phyloP scores from a whole-genome alignment of 2,329 filamentous ascomycete species.

The Colletotrichum noveboracense region DNA sequence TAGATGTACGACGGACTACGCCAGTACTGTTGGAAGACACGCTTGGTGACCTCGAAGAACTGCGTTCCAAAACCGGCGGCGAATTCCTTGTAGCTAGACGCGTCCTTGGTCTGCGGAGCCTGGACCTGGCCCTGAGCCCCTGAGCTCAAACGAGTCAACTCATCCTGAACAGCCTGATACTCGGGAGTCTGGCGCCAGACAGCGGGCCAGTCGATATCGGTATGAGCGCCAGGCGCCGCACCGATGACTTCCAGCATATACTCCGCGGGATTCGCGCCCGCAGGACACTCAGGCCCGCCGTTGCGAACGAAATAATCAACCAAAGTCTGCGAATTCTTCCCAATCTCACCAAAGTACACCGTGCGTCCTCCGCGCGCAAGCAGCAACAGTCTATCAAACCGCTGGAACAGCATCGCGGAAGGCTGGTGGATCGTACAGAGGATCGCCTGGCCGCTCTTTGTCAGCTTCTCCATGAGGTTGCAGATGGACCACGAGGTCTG shows the following conservation, averaged over 20 bases:
- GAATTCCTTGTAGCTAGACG: conserved; percentile 35
- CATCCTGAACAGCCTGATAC: conserved; percentile 27
- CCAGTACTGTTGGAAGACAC: conserved; percentile 39
- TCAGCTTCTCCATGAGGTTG: conserved; percentile 70
- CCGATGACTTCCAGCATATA: conserved; percentile 41
- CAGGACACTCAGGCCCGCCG: conserved; percentile 51
- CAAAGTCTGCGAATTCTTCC: conserved; percentile 49
- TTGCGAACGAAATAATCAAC: conserved; percentile 58
- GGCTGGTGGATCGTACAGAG: conserved; percentile 25
- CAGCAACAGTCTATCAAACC: conserved; percentile 21
- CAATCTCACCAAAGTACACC: conserved; percentile 60
- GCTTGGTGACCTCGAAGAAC: conserved; percentile 38
- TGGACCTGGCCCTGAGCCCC: background rate
- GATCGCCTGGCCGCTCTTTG: conserved; percentile 54
- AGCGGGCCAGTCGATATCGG: conserved; percentile 52
- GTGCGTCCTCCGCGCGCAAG: conserved; percentile 35
- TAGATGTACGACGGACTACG: conserved; percentile 65
- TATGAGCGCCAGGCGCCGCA: conserved; percentile 48
- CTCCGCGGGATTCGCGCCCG: conserved; percentile 57
- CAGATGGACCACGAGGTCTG: conserved; percentile 80
- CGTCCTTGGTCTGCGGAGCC: background rate
- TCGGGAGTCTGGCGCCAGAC: conserved; percentile 51
- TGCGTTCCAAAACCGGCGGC: conserved; percentile 34
- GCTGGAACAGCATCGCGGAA: conserved; percentile 22
- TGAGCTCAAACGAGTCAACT: background rate